A percentile compares a stretch with the other conserved stretches of the same genome.
These are phyloP conservation scores for Rhododendron williamsianum DNA, from an alignment of 148 eudicot species.

Conservation along the genomic window DNA sequence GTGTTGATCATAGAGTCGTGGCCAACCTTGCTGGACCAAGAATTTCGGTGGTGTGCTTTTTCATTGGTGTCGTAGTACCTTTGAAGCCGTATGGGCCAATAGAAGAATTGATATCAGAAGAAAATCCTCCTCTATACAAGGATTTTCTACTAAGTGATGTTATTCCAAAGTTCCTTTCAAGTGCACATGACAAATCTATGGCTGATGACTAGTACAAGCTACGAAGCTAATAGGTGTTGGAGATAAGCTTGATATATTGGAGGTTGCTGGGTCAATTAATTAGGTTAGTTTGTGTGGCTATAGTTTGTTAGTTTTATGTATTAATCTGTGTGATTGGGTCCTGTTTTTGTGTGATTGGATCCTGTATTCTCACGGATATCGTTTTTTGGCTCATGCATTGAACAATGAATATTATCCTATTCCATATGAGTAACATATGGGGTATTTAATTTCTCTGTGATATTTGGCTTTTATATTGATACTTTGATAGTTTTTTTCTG, in stretches of 20 bases:
- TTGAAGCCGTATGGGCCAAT: constrained; percentile 16
- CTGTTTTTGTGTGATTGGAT: too few relatives aligned
- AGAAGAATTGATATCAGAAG: constrained; percentile 10
- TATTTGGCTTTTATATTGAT: not conserved
- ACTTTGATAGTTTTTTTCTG: not conserved
- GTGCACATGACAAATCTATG: not conserved
- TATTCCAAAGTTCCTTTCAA: not conserved
- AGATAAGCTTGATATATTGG: too few relatives aligned
- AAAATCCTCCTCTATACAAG: constrained; percentile 20
- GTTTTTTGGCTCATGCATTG: not conserved
- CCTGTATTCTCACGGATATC: not conserved
- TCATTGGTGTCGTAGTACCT: not conserved
- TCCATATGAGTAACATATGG: not conserved
- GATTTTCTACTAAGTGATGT: constrained; percentile 6
- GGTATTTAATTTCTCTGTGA: not conserved
- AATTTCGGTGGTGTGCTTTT: constrained; percentile 14
- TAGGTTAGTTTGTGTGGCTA: too few relatives aligned
- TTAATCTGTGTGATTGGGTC: too few relatives aligned
- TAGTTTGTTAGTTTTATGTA: too few relatives aligned
- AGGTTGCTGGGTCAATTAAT: too few relatives aligned
- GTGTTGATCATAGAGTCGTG: constrained; percentile 18
- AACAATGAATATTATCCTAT: too few relatives aligned
- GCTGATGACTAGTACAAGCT: constrained; percentile 1
- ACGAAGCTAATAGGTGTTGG: not conserved
- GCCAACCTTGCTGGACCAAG: constrained; percentile 19